Percentiles rank a stretch among this genome's conserved stretches.
These are phyloP conservation scores for Taiozyma sp. DNA, from an alignment of 1,139 yeast genomes.

Conservation along the genomic window DNA sequence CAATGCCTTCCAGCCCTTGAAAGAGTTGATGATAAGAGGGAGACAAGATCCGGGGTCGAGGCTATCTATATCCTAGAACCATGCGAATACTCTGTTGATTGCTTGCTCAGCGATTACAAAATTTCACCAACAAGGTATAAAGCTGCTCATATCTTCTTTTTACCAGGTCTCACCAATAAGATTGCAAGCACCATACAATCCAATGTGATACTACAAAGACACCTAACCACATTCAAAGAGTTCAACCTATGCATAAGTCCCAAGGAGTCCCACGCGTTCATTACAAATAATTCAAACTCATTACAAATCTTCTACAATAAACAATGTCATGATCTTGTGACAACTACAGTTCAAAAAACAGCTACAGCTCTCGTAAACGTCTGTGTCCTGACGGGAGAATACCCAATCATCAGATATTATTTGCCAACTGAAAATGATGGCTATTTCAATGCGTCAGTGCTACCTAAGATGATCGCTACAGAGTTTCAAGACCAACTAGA, in stretches of 20 bases:
- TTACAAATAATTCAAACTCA: conserved; percentile 39
- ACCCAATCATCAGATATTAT: conserved; percentile 77
- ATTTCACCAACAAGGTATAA: conserved; percentile 49
- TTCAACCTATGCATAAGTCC: conserved; percentile 40
- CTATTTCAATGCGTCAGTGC: conserved; percentile 46
- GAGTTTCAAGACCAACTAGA: conserved; percentile 69
- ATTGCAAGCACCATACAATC: conserved; percentile 25
- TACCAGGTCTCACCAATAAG: conserved; percentile 41
- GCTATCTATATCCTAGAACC: conserved; percentile 60
- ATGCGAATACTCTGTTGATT: conserved; percentile 44
- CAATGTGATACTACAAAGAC: conserved; percentile 27
- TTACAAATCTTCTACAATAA: conserved; percentile 71
- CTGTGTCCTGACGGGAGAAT: conserved; percentile 80
- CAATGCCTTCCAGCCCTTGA: conserved; percentile 3
- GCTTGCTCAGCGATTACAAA: conserved; percentile 54
- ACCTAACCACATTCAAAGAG: conserved; percentile 28
- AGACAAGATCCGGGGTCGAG: conserved; percentile 48
- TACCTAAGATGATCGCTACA: conserved; percentile 71
- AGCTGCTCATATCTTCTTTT: conserved; percentile 49
- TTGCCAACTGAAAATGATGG: conserved; percentile 39
- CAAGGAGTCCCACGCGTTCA: conserved; percentile 42
- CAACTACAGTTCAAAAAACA: conserved; percentile 50
- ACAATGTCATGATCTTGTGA: conserved; percentile 57
- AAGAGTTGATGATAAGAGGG: conserved; percentile 25
- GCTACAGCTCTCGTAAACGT: conserved; percentile 59